Base-by-base conservation (phyloP, 495 filamentous ascomycete genomes). In the Penicillium odoratum region DNA sequence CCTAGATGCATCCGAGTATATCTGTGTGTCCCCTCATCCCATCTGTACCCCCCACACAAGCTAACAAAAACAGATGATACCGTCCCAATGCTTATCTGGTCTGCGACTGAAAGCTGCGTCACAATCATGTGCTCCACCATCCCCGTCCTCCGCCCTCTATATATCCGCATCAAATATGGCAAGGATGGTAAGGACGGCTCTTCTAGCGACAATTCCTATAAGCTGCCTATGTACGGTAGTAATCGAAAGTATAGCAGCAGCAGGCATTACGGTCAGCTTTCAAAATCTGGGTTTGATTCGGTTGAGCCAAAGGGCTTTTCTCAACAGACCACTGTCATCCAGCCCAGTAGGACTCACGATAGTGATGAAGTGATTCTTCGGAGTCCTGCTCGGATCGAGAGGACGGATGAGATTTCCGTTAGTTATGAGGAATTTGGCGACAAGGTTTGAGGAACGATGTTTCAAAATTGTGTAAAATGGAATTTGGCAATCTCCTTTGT, bases 61-160 rank as follows among this genome's bases (percentile, higher is more conserved):
- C 16, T 15, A 7, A 34, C 11, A 13, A 26, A 44, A 16, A 30
- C 26, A 69, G 67, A 69, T 42, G 64, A 67, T 36, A 69, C 67
- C 0, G 62, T 67, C 0, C 60, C 61, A 34, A 65, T 67, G 62
- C 64, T 69, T 43, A 67, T 69, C 55, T 69, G 67, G 67, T 67
- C 67, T 3, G 59, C 62, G 9, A 65, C 67, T 21, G 67, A 69
- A 62, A 69, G 61, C 53, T 57, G 53, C 51, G 60, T 61, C 18
- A 69, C 64, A 3, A 65, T 69, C 11, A 69, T 69, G 64, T 69
- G 67, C 53, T 65, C 64, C 1, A 56, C 62, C 11, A 69, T 69
- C 25, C 64, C 67, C 28, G 64, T 67, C 10, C 64, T 69, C 5
- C 64, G 67, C 5, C 67, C 67, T 53, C 64, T 69, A 7, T 69